A percentile compares a stretch with the other conserved stretches of the same genome.
phyloP scores from a whole-genome alignment of 2,329 filamentous ascomycete genomes.

The Emmonsia crescens region DNA sequence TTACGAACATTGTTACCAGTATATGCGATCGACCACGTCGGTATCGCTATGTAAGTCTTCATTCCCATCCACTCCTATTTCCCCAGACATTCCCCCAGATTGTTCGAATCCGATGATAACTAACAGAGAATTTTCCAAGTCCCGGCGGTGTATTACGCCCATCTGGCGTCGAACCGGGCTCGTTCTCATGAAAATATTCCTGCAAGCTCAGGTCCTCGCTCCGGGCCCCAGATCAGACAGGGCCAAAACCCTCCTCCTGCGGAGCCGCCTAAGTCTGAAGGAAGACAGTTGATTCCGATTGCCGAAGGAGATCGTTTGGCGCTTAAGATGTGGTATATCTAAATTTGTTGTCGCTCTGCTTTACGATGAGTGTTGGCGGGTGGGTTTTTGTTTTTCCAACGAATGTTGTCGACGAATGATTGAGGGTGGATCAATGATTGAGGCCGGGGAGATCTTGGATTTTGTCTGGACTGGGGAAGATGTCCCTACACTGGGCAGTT shows the following conservation, averaged over 20 bases:
- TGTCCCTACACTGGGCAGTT: not conserved
- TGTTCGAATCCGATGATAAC: constrained; percentile 1
- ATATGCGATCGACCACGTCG: constrained; percentile 80
- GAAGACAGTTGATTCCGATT: constrained; percentile 25
- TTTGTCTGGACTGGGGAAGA: not conserved
- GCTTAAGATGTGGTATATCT: constrained; percentile 34
- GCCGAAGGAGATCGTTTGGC: constrained; percentile 21
- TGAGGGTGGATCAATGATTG: not conserved
- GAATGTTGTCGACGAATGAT: not conserved
- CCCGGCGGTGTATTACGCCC: constrained; percentile 92
- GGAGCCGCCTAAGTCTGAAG: constrained; percentile 21
- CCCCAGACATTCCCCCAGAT: too few species aligned
- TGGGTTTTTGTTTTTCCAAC: not conserved
- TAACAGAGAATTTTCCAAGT: constrained; percentile 21
- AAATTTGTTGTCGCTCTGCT: not conserved
- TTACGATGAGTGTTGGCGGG: not conserved
- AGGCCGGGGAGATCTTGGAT: not conserved
- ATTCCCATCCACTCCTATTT: not conserved
- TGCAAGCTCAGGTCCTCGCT: constrained; percentile 30
- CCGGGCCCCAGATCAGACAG: constrained; percentile 28
- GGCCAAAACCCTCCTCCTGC: constrained; percentile 18
- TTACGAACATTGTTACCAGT: constrained; percentile 92
- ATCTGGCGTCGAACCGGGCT: constrained; percentile 73
- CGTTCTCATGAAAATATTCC: constrained; percentile 56
- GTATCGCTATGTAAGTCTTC: constrained; percentile 56